Conservation (phyloP, 2,329 filamentous ascomycete genomes). For the Sphaerostilbella broomeana region DNA sequence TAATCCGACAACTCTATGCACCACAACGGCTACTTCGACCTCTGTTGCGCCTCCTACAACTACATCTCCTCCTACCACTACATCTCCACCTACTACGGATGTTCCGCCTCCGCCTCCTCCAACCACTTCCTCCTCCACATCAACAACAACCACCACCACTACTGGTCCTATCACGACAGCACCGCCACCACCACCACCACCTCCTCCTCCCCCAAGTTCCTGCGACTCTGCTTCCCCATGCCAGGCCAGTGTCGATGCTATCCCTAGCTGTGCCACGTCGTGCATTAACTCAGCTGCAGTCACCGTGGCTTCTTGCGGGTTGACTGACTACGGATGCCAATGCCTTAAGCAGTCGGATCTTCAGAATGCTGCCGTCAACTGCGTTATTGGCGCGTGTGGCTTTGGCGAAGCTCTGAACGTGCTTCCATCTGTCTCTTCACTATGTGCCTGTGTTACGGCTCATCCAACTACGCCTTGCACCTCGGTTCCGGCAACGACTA, state of each 20-base stretch:
- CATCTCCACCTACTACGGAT: too few relatives aligned
- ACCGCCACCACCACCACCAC: not conserved
- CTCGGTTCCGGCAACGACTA: slow-evolving; percentile 1
- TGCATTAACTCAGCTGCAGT: slow-evolving; percentile 17
- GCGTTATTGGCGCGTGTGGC: slow-evolving; percentile 21
- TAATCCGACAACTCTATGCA: slow-evolving; percentile 15
- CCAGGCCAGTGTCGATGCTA: slow-evolving; percentile 13
- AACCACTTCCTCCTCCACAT: not conserved
- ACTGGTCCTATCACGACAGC: not conserved
- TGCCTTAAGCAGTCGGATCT: slow-evolving; percentile 15
- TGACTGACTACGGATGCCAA: slow-evolving; percentile 16
- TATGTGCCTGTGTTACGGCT: slow-evolving; percentile 21
- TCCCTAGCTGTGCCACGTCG: slow-evolving; percentile 14
- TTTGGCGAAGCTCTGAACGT: slow-evolving; percentile 15
- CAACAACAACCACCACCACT: not conserved
- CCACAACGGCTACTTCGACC: not conserved
- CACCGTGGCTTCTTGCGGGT: slow-evolving; percentile 9
- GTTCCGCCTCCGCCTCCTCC: slow-evolving; percentile 2
- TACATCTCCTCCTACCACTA: not conserved
- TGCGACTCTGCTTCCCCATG: slow-evolving; percentile 9
- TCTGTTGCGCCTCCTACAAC: not conserved
- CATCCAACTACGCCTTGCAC: slow-evolving; percentile 14
- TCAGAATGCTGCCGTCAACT: slow-evolving; percentile 14
- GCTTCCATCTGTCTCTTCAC: slow-evolving; percentile 16
- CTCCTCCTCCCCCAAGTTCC: not conserved